phyloP scores from a whole-genome alignment of 2,329 filamentous ascomycete species.

The Phoma herbarum region DNA sequence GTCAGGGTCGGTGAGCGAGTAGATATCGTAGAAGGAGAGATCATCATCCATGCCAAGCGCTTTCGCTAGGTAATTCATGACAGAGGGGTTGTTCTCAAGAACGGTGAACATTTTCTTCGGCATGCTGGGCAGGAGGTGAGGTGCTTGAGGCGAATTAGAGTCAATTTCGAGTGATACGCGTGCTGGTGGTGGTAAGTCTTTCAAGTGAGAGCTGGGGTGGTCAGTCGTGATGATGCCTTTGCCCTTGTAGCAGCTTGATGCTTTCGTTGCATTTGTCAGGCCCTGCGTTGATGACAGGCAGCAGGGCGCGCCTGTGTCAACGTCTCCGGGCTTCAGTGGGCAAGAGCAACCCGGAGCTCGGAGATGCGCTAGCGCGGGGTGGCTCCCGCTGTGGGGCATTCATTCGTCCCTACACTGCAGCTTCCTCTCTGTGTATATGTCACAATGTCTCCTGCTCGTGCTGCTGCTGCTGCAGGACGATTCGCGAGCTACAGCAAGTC shows the following conservation, averaged over 20 bases:
- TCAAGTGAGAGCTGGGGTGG: not conserved
- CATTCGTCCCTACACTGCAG: not conserved
- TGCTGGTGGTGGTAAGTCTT: not conserved
- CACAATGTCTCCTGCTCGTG: not conserved
- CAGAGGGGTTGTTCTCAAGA: constrained; percentile 63
- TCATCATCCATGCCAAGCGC: constrained; percentile 58
- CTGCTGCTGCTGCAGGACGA: not conserved
- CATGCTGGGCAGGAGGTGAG: constrained; percentile 24
- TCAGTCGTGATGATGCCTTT: not conserved
- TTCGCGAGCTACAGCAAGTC: not conserved
- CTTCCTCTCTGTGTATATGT: not conserved
- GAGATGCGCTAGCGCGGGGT: constrained; percentile 1
- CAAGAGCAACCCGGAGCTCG: not conserved
- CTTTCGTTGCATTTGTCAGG: not conserved
- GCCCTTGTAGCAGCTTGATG: not conserved
- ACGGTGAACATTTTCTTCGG: constrained; percentile 41
- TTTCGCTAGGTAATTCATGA: constrained; percentile 60
- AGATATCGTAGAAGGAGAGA: constrained; percentile 64
- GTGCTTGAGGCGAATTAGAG: not conserved
- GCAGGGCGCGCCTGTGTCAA: constrained; percentile 6
- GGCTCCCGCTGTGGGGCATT: constrained; percentile 7
- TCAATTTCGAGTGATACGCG: not conserved
- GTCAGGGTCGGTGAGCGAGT: constrained; percentile 61
- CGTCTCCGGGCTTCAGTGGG: not conserved
- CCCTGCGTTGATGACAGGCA: constrained; percentile 2